A percentile compares a stretch with the other conserved stretches of the same genome.
These are phyloP conservation scores for Chloropicon primus DNA, from an alignment of 139 green algal genomes.

Conservation along the genomic window DNA sequence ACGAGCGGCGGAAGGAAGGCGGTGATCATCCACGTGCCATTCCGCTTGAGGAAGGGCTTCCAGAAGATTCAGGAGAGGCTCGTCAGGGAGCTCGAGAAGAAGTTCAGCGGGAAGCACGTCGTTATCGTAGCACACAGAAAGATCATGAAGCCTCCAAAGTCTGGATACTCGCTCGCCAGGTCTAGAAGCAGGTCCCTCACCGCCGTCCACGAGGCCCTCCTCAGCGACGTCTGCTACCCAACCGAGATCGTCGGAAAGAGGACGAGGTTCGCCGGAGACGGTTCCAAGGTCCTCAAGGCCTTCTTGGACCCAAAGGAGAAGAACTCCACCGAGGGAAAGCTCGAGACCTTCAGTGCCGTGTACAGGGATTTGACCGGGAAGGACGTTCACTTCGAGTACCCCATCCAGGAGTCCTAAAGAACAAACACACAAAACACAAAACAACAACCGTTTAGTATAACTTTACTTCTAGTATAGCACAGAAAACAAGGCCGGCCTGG, in stretches of 20 bases:
- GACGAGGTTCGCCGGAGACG: conserved; percentile 81
- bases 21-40: conserved; percentile 95
- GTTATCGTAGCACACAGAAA: conserved; percentile 88
- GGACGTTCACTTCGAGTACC: conserved; percentile 89
- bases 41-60: conserved; percentile 91
- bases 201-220: conserved; percentile 73
- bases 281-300: conserved; percentile 53
- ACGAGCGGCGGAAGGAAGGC: conserved; percentile 74
- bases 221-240: conserved; percentile 95
- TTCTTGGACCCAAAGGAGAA: conserved; percentile 94
- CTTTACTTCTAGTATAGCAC: too few relatives aligned
- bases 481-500: too few relatives aligned
- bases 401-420: conserved; percentile 22
- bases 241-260: conserved; percentile 99
- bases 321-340: conserved; percentile 96
- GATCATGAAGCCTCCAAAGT: conserved; percentile 67
- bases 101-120: conserved; percentile 97
- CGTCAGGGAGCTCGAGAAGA: conserved; percentile 99
- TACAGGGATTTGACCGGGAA: conserved; percentile 99
- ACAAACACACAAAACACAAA: too few relatives aligned
- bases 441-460: too few relatives aligned
- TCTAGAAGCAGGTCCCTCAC: neutral
- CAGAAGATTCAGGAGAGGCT: conserved; percentile 95
- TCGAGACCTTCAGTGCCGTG: conserved; percentile 92
- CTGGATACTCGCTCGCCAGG: neutral